phyloP scores from a whole-genome alignment of 1,284 basidiomycete genomes.

The Fomes fomentarius region DNA sequence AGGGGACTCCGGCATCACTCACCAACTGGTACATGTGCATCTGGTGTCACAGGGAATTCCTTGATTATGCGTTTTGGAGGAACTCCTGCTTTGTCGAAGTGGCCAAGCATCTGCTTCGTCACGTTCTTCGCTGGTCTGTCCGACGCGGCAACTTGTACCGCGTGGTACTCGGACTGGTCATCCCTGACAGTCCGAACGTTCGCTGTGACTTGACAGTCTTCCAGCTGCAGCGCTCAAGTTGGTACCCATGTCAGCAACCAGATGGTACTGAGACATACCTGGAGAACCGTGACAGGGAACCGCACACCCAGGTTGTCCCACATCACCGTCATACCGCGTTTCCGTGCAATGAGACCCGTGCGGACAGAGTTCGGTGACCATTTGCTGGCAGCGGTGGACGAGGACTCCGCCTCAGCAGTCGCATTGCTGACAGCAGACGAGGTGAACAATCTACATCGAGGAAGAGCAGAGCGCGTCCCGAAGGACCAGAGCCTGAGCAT shows the following conservation, averaged over 20 bases:
- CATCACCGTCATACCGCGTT: constrained; percentile 94
- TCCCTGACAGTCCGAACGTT: constrained; percentile 68
- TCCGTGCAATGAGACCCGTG: constrained; percentile 94
- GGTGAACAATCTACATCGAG: constrained; percentile 42
- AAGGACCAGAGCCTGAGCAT: constrained; percentile 60
- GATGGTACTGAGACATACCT: constrained; percentile 57
- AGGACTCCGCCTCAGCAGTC: constrained; percentile 34
- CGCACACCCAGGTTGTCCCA: constrained; percentile 91
- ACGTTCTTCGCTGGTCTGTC: constrained; percentile 71
- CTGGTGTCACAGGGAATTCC: constrained; percentile 89
- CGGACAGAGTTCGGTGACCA: constrained; percentile 90
- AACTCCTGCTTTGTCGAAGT: constrained; percentile 85
- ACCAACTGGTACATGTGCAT: constrained; percentile 92
- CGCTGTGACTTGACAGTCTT: constrained; percentile 85
- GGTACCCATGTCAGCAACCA: not conserved
- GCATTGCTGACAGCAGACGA: constrained; percentile 41
- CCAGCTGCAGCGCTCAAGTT: constrained; percentile 51
- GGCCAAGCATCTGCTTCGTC: constrained; percentile 80
- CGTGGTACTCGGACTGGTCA: constrained; percentile 77
- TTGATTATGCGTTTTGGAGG: constrained; percentile 86
- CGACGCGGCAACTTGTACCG: constrained; percentile 84
- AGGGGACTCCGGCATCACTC: constrained; percentile 31
- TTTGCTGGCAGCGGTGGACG: constrained; percentile 42
- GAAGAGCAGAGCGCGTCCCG: constrained; percentile 39
- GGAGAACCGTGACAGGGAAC: constrained; percentile 92